Conservation (phyloP, 495 filamentous ascomycete genomes). For the Gamarada debralockiae region DNA sequence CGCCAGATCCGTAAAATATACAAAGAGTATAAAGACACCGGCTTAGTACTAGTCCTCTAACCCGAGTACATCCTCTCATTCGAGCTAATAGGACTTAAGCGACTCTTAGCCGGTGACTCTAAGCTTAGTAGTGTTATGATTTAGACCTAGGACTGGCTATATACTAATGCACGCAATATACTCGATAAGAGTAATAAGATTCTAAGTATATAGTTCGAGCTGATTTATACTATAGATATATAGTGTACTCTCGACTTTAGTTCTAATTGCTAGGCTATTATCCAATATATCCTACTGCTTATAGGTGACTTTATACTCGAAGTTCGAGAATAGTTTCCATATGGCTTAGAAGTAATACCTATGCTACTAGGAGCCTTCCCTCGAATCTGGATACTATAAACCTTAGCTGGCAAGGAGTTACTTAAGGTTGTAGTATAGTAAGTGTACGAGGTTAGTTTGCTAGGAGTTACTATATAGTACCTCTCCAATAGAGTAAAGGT, state of each 20-base stretch:
- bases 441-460: constrained; percentile 35
- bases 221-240: constrained; percentile 65
- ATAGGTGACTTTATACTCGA: constrained; percentile 24
- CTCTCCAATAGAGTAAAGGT: constrained; percentile 31
- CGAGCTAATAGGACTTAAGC: constrained; percentile 60
- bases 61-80: constrained; percentile 70
- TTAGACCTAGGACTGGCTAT: constrained; percentile 38
- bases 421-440: constrained; percentile 5
- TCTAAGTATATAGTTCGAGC: constrained; percentile 54
- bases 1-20: constrained; percentile 34
- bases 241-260: constrained; percentile 51
- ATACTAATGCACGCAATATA: constrained; percentile 42
- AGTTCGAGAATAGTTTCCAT: constrained; percentile 5
- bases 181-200: constrained; percentile 67
- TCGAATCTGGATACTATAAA: constrained; percentile 9
- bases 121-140: constrained; percentile 34
- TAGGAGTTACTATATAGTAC: constrained; percentile 36
- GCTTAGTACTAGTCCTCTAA: too few species aligned
- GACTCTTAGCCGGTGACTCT: constrained; percentile 22
- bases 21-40: too few species aligned
- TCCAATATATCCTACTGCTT: constrained; percentile 51
- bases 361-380: constrained; percentile 6
- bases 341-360: constrained; percentile 9
- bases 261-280: constrained; percentile 54
- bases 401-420: constrained; percentile 3